Conservation (phyloP, 768 basidiomycete genomes). For the Pleurotus pulmonarius region DNA sequence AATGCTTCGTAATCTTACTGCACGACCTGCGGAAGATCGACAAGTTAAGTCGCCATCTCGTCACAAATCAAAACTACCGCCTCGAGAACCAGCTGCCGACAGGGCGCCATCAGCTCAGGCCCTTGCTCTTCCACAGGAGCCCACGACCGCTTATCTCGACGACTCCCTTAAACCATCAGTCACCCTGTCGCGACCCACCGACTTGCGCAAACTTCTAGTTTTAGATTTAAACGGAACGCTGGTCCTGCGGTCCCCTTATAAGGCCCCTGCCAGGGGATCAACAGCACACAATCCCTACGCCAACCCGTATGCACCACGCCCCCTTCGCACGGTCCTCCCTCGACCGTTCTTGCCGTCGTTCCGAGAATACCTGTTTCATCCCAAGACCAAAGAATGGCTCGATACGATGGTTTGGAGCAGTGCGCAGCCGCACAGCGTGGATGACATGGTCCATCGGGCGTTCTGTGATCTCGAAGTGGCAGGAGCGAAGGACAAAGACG, state of each 20-base stretch:
- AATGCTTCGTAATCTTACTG: too few relatives aligned
- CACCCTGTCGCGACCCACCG: slow-evolving; percentile 18
- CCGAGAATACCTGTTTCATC: slow-evolving; percentile 58
- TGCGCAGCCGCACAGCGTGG: slow-evolving; percentile 76
- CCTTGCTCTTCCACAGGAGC: too few relatives aligned
- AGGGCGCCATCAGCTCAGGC: too few relatives aligned
- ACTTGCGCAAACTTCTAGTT: slow-evolving; percentile 60
- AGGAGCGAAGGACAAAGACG: background rate
- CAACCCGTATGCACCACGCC: slow-evolving; percentile 19
- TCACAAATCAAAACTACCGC: too few relatives aligned
- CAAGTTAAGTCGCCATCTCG: too few relatives aligned
- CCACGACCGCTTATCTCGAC: too few relatives aligned
- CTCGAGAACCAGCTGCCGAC: too few relatives aligned
- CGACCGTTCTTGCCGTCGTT: slow-evolving; percentile 69
- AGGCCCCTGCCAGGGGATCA: slow-evolving; percentile 10
- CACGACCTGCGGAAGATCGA: too few relatives aligned
- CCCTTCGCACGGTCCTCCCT: slow-evolving; percentile 41
- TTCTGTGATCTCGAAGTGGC: slow-evolving; percentile 42
- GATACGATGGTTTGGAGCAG: slow-evolving; percentile 90
- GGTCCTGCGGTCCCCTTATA: slow-evolving; percentile 51
- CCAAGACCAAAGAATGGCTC: slow-evolving; percentile 58
- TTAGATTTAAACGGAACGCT: slow-evolving; percentile 78
- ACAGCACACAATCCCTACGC: slow-evolving; percentile 11
- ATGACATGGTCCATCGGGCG: slow-evolving; percentile 64
- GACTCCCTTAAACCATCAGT: slow-evolving; percentile 25